Evolutionary conservation across 2,329 filamentous ascomycete species (phyloP), one percentile per base, ranked within the genome.

Genomic region (Corniculantispora saksenae): DNA sequence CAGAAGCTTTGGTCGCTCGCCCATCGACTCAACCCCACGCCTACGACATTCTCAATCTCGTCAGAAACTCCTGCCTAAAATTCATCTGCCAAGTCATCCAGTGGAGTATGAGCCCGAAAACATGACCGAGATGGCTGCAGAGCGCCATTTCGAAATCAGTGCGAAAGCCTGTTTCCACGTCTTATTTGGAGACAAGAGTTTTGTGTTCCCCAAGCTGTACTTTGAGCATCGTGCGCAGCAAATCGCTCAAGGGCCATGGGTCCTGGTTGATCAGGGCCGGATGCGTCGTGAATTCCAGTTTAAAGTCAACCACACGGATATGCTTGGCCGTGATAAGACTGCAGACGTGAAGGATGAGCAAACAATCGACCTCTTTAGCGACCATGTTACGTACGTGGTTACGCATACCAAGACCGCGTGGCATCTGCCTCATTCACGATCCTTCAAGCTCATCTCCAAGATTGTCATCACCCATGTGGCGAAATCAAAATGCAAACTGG

Each of bases 81-180:
- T 97, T 75, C 92, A 93, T 74, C 81, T 98, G 7, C 94, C 94
- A 1, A 83, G 88, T 1, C 89, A 92, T 61, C 89, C 94, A 2
- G 91, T 97, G 2, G 81, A 91, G 13, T 97, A 94, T 74, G 90
- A 93, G 65, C 95, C 95, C 1, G 86, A 91, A 67, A 92, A 90
- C 61, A 94, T 97, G 86, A 87, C 89, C 61, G 84, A 86, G 68
- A 85, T 90, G 69, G 89, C 90, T 9, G 87, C 91, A 1, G 92
- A 97, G 75, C 88, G 91, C 67, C 86, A 93, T 69, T 97, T 97
- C 75, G 91, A 96, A 69, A 89, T 98, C 67, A 96, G 92, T 68
- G 91, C 95, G 55, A 98, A 99, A 77, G 93, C 92, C 0, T 88
- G 97, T 65, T 99, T 98, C 76, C 94, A 98, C 73, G 92, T 98